Evolutionary conservation across 768 basidiomycete species (phyloP).

Genomic region (Mycena rosella): DNA sequence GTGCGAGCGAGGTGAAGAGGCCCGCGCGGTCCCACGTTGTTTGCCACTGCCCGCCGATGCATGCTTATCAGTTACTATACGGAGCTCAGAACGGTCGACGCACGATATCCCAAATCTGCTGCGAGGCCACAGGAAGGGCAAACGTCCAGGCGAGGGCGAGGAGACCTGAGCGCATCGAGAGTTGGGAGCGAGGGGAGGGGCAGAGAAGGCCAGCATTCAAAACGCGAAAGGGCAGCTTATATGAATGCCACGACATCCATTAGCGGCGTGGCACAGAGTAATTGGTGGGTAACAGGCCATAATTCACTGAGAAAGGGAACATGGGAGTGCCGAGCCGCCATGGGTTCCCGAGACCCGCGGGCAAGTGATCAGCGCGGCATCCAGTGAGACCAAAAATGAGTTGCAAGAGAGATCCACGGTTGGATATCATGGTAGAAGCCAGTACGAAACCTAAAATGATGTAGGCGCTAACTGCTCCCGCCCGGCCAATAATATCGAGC

Average conservation of each 20-base stretch:
- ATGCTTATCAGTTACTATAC: slow-evolving; percentile 13
- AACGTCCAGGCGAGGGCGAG: slow-evolving; percentile 16
- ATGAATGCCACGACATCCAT: slow-evolving; percentile 13
- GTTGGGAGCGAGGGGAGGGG: neutral
- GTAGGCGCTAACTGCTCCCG: slow-evolving; percentile 1
- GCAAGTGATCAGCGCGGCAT: neutral
- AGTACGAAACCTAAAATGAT: neutral
- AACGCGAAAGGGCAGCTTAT: slow-evolving; percentile 4
- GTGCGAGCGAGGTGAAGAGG: slow-evolving; percentile 63
- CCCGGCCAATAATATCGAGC: neutral
- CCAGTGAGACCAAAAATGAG: neutral
- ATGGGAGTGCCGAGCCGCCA: neutral
- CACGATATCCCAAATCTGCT: slow-evolving; percentile 70
- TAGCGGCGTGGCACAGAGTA: neutral
- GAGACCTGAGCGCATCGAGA: slow-evolving; percentile 1
- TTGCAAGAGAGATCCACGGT: neutral
- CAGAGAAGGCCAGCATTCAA: neutral
- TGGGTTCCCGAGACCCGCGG: neutral
- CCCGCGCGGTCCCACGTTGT: slow-evolving; percentile 65
- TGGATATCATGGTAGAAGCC: neutral
- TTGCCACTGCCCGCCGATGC: slow-evolving; percentile 62
- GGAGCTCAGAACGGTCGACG: slow-evolving; percentile 34
- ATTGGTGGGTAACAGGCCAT: neutral
- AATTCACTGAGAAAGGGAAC: slow-evolving; percentile 1
- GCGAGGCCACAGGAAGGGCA: slow-evolving; percentile 49